Evolutionary conservation across 2,329 filamentous ascomycete species (phyloP).

Genomic region (Talaromyces pinophilus): DNA sequence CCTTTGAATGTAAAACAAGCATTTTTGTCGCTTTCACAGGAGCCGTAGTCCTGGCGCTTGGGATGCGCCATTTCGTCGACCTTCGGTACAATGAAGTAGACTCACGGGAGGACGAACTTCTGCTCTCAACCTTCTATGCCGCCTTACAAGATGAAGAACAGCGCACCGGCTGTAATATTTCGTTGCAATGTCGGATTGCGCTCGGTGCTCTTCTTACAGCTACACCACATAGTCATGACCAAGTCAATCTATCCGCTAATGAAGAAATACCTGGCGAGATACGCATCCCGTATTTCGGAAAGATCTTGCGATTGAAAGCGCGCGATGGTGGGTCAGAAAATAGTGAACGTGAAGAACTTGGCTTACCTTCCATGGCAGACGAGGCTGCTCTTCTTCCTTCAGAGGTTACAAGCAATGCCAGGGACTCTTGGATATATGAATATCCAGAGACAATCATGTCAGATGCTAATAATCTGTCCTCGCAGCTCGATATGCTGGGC

Average conservation of each 20-base stretch:
- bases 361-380: not conserved
- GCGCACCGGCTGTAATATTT: not conserved
- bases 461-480: not conserved
- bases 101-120: not conserved
- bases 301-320: not conserved
- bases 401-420: not conserved
- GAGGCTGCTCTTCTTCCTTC: not conserved
- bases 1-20: conserved; percentile 12
- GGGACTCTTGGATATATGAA: conserved; percentile 3
- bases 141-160: conserved; percentile 3
- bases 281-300: conserved; percentile 11
- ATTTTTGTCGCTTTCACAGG: conserved; percentile 9
- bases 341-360: not conserved
- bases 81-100: not conserved
- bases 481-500: not conserved
- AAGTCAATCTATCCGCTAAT: not conserved
- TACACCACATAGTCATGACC: not conserved
- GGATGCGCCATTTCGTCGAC: not conserved
- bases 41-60: conserved; percentile 6
- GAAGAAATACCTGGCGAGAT: not conserved
- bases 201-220: not conserved
- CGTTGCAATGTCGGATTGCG: not conserved
- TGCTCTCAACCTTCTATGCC: not conserved
- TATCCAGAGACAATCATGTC: not conserved
- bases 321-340: not conserved